Base-by-base conservation (phyloP, 2,329 filamentous ascomycete genomes). In the Aspergillus versicolor region DNA sequence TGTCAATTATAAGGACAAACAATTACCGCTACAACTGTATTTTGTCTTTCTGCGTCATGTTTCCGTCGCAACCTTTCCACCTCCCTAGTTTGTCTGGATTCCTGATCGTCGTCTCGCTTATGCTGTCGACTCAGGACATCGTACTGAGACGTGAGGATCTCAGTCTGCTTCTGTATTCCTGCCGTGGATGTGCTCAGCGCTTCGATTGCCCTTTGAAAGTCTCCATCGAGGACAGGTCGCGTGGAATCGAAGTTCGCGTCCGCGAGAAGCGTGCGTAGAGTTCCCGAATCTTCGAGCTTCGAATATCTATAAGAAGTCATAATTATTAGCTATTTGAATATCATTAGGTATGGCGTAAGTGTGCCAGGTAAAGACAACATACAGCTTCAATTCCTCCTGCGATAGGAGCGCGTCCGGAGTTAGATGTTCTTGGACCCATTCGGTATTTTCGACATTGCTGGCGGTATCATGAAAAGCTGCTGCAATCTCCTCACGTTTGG, bases 351-450 rank as follows among this genome's bases (percentile, higher is more conserved):
- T 15, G 12, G 27, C 13, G 15, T 2, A 34, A 19, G 13, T 22
- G 22, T n/a, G 19, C 13, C 34, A 37, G 34, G 34, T 11, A 19
- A 17, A 27, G 46, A 13, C 19, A 43, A 9, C 67, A 38, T 69
- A 76, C 75, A 76, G 47, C 47, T 59, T 61, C 22, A 73, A 61
- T 62, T 77, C 75, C 51, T 77, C 75, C 51, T 68, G 68, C 6
- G 75, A 75, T 51, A 77, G 65, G 37, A 77, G 63, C 5, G 72
- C 75, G 49, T 73, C 68, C 7, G 63, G 52, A 30, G 52, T 53
- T 46, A 77, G 60, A 61, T 76, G 65, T 37, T 67, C 66, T 8
- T 61, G 57, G 27, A 69, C 66, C 74, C 73, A 76, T 60, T 70
- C 60, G 38, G 58, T 59, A 58, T 67, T 69, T 12, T 61, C 53